Percentiles rank a stretch among this genome's conserved stretches.
These are phyloP conservation scores for Malassezia obtusa DNA, from an alignment of 1,284 basidiomycete genomes.

Conservation along the genomic window DNA sequence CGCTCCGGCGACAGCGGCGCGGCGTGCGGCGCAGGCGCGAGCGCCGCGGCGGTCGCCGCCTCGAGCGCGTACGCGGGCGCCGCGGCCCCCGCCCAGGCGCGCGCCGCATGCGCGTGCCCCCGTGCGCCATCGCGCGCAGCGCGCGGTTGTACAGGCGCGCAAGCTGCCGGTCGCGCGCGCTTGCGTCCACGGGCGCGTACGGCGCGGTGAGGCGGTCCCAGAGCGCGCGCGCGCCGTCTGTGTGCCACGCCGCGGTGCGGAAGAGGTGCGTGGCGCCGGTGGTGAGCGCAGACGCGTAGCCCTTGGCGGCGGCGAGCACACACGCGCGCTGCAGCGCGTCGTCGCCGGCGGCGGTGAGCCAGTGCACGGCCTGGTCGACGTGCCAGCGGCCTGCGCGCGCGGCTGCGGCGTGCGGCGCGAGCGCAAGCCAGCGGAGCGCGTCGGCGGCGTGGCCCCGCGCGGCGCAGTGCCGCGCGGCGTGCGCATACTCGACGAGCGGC, in stretches of 20 bases:
- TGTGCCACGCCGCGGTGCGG: background rate
- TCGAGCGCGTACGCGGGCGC: background rate
- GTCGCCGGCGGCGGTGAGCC: background rate
- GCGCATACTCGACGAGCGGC: slow-evolving; percentile 7
- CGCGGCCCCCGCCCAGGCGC: background rate
- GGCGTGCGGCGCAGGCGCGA: background rate
- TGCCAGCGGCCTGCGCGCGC: background rate
- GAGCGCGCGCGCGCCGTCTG: background rate
- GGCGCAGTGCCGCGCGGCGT: slow-evolving; percentile 9
- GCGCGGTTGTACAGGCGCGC: slow-evolving; percentile 1
- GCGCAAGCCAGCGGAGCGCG: slow-evolving; percentile 2
- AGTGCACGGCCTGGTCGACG: background rate
- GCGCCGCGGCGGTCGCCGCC: background rate
- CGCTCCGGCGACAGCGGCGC: background rate
- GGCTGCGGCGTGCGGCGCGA: background rate
- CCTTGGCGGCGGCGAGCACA: slow-evolving; percentile 1
- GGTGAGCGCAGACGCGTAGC: background rate
- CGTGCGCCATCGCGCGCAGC: background rate
- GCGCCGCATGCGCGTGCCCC: background rate
- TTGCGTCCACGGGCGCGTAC: background rate
- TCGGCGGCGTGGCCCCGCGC: background rate
- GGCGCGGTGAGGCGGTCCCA: background rate
- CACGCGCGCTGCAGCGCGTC: background rate
- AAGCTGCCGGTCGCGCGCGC: background rate
- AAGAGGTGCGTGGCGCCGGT: slow-evolving; percentile 4